phyloP scores from a whole-genome alignment of 805 yeast species.

The Teunomyces tritomae region DNA sequence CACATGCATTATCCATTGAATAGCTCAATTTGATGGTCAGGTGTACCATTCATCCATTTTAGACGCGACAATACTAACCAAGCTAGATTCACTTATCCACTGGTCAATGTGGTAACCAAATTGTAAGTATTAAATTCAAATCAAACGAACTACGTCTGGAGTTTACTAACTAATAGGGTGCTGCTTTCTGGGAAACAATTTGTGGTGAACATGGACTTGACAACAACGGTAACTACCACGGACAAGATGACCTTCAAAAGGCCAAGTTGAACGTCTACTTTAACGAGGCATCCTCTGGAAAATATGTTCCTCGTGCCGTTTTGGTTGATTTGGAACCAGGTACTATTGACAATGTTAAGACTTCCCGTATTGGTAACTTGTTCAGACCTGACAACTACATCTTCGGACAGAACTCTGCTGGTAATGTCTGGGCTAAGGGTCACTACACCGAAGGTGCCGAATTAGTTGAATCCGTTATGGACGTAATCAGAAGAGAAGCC shows the following conservation, averaged over 20 bases:
- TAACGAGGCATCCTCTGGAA: constrained; percentile 82
- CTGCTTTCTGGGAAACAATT: constrained; percentile 91
- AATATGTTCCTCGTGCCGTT: constrained; percentile 92
- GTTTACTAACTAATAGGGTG: constrained; percentile 54
- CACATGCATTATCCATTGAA: neutral
- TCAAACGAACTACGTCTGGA: neutral
- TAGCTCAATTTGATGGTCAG: neutral
- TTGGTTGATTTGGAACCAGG: constrained; percentile 94
- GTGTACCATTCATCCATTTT: neutral
- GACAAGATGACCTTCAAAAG: constrained; percentile 42
- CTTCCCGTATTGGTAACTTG: constrained; percentile 77
- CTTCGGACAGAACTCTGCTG: constrained; percentile 89
- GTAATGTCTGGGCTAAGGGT: constrained; percentile 97
- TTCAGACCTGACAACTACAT: constrained; percentile 92
- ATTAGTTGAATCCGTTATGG: constrained; percentile 84
- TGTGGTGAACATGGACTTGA: constrained; percentile 87
- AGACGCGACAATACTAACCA: constrained; percentile 12
- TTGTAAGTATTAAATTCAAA: constrained; percentile 46
- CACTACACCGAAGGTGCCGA: constrained; percentile 97
- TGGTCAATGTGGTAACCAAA: constrained; percentile 99
- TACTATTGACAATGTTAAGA: constrained; percentile 80
- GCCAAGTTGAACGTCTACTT: constrained; percentile 76
- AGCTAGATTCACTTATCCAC: constrained; percentile 86
- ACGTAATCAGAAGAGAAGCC: constrained; percentile 88
- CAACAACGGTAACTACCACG: constrained; percentile 66